Evolutionary conservation across 805 yeast genomes (phyloP).

Genomic region (Maudiozyma barnettii): DNA sequence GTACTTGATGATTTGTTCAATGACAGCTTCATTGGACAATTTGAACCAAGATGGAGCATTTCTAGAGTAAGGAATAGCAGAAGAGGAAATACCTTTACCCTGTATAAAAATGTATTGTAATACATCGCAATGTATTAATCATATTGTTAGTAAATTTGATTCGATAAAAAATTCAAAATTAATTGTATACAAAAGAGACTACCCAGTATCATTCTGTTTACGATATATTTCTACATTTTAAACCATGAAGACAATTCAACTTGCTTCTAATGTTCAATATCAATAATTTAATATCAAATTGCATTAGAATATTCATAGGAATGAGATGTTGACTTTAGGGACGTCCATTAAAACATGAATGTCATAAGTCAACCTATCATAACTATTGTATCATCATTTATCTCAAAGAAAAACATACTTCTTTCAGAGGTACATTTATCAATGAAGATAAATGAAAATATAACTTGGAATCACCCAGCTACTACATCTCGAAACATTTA

Average conservation of each 20-base stretch:
- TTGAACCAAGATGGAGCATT: slow-evolving; percentile 99
- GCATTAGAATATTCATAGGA: too few species aligned
- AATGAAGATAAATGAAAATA: not conserved
- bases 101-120: slow-evolving; percentile 23
- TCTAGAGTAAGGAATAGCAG: slow-evolving; percentile 99
- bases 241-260: not conserved
- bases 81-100: slow-evolving; percentile 99
- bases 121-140: slow-evolving; percentile 1
- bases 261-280: not conserved
- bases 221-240: not conserved
- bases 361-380: not conserved
- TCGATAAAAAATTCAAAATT: not conserved
- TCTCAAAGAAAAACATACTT: not conserved
- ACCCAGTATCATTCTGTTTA: slow-evolving; percentile 4
- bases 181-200: slow-evolving; percentile 6
- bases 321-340: too few species aligned
- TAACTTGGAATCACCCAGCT: slow-evolving; percentile 31
- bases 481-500: slow-evolving; percentile 17
- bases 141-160: slow-evolving; percentile 8
- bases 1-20: slow-evolving; percentile 97
- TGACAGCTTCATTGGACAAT: slow-evolving; percentile 87
- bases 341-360: not conserved
- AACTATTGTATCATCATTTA: not conserved
- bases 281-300: not conserved
- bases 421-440: too few species aligned